Base-by-base conservation (phyloP, 768 basidiomycete species). In the Phaeotremella skinneri region DNA sequence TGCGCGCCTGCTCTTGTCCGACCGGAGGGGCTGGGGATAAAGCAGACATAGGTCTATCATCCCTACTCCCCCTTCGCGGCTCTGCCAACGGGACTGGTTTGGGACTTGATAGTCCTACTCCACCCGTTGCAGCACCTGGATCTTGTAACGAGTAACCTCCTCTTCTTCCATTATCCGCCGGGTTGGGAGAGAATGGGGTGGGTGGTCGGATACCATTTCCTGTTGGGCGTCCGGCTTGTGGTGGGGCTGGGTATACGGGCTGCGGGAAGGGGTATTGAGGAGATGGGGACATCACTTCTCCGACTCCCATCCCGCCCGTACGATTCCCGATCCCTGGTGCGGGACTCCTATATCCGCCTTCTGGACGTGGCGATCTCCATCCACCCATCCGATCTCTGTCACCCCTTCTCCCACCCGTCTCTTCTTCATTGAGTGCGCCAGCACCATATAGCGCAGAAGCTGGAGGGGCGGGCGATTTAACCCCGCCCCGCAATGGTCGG, bases 61-160 rank as follows among this genome's bases (percentile, higher is more conserved):
- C n/a, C n/a, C n/a, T n/a, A n/a, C 48, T 61, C 50, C 41, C 48
- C 53, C 52, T 30, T 20, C 23, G 27, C 49, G 5, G 29, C 34
- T 48, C 11, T 52, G 50, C 3, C 54, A 53, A 27, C 27, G 23
- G 30, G 56, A 7, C 21, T 52, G 54, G 32, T 52, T 32, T 16
- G n/a, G n/a, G n/a, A n/a, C n/a, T n/a, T n/a, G n/a, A n/a, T n/a
- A n/a, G n/a, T n/a, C n/a, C n/a, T n/a, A n/a, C n/a, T n/a, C n/a
- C n/a, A n/a, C n/a, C n/a, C n/a, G 39, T n/a, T 42, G 42, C 6
- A 25, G 51, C 17, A 53, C 63, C 48, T 34, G 50, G 45, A 49
- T 64, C 58, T 43, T 64, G 58, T 25, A 63, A 27, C 4, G 49
- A 29, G 32, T 62, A 58, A 9, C 56, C 49, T 25, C 9, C 56